These are phyloP conservation scores for Gentiana straminea DNA, from an alignment of 257 asterid species.

Conservation along the genomic window DNA sequence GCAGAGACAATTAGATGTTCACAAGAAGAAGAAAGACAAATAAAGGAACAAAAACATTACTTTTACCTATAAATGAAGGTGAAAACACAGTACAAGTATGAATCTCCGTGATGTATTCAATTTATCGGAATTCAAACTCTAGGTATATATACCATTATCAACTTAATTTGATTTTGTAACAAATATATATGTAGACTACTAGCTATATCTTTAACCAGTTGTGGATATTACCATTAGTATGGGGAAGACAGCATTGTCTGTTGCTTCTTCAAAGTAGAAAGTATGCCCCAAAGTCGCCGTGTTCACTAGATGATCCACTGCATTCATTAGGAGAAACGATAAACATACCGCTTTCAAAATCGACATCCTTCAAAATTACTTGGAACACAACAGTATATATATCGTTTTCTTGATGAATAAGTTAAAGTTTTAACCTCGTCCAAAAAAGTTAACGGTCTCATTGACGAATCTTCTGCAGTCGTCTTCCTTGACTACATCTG, in stretches of 20 bases:
- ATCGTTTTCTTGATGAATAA: too few relatives aligned
- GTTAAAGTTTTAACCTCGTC: slow-evolving; percentile 34
- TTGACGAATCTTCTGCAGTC: slow-evolving; percentile 74
- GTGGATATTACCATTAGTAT: slow-evolving; percentile 44
- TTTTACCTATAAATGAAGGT: not conserved
- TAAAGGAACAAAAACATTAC: not conserved
- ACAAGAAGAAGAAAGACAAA: not conserved
- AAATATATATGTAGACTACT: not conserved
- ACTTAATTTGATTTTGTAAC: too few relatives aligned
- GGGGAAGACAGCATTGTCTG: slow-evolving; percentile 67
- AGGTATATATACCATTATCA: too few relatives aligned
- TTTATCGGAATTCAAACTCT: too few relatives aligned
- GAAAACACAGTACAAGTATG: too few relatives aligned
- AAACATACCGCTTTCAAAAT: not conserved
- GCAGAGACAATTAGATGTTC: not conserved
- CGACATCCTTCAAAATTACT: too few relatives aligned
- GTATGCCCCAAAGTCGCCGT: slow-evolving; percentile 84
- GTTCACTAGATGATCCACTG: slow-evolving; percentile 93
- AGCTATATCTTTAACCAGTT: not conserved
- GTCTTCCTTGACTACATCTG: slow-evolving; percentile 93
- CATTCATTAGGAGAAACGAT: slow-evolving; percentile 13
- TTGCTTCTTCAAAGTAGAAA: slow-evolving; percentile 91
- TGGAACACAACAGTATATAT: too few relatives aligned
- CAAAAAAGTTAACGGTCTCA: slow-evolving; percentile 49
- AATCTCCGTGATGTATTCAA: too few relatives aligned